These are phyloP conservation scores for Backusella circina DNA, from an alignment of 192 early-diverging fungal genomes.

Conservation along the genomic window DNA sequence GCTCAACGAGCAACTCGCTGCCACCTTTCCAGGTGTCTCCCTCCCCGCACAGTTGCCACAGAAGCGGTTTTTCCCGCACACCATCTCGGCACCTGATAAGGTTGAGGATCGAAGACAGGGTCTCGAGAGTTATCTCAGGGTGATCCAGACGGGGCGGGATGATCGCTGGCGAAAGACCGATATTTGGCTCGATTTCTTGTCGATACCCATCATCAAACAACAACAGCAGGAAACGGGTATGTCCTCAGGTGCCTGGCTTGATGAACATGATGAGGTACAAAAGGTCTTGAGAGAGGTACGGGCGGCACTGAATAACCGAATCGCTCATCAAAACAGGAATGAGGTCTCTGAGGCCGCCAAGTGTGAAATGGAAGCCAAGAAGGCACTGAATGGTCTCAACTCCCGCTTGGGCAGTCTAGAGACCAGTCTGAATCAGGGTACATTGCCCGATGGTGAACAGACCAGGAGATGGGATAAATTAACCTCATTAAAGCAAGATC, in stretches of 20 bases:
- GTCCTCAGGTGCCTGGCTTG: conserved; percentile 78
- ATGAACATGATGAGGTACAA: conserved; percentile 63
- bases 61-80: conserved; percentile 66
- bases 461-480: conserved; percentile 77
- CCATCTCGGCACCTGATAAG: conserved; percentile 52
- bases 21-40: conserved; percentile 59
- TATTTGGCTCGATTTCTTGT: conserved; percentile 74
- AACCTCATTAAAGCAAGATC: conserved; percentile 65
- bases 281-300: conserved; percentile 65
- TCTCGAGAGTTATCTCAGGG: conserved; percentile 75
- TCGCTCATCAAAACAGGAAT: conserved; percentile 62
- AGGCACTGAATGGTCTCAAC: conserved; percentile 46
- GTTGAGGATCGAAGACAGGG: conserved; percentile 74
- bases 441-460: conserved; percentile 66
- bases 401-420: conserved; percentile 52
- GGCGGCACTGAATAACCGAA: conserved; percentile 63
- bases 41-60: conserved; percentile 66
- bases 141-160: conserved; percentile 67
- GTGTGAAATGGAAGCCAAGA: conserved; percentile 72
- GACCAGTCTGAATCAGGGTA: conserved; percentile 29
- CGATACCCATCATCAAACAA: conserved; percentile 49
- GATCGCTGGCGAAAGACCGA: conserved; percentile 72
- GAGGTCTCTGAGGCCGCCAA: conserved; percentile 76
- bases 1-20: conserved; percentile 57
- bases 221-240: conserved; percentile 38